Conservation (phyloP, 805 yeast species). For the Ogataea nitratoaversa region DNA sequence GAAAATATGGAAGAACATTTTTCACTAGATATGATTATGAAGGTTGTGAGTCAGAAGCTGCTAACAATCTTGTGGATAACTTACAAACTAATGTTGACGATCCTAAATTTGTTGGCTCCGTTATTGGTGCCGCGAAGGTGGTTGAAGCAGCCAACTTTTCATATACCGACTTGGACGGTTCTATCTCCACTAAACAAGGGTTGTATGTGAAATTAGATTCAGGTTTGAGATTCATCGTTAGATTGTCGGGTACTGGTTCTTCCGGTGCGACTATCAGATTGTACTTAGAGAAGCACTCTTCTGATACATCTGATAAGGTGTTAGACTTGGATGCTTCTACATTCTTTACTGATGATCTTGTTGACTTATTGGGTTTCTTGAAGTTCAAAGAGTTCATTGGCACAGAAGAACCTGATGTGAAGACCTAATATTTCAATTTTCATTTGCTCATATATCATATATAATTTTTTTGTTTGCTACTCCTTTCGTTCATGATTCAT, state of each 20-base stretch:
- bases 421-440: conserved; percentile 43
- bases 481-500: neutral
- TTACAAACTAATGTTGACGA: conserved; percentile 38
- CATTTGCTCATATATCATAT: neutral
- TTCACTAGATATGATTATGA: conserved; percentile 95
- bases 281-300: conserved; percentile 79
- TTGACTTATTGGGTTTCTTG: conserved; percentile 61
- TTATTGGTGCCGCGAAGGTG: conserved; percentile 51
- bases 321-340: conserved; percentile 53
- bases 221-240: conserved; percentile 81
- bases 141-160: conserved; percentile 82
- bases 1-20: conserved; percentile 91
- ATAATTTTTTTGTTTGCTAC: too few species aligned
- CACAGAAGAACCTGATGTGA: conserved; percentile 83
- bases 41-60: conserved; percentile 72
- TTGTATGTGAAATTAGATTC: conserved; percentile 73
- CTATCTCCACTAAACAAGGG: conserved; percentile 85
- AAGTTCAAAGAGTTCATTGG: conserved; percentile 71
- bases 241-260: conserved; percentile 96
- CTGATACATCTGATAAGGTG: conserved; percentile 47
- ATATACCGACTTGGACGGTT: conserved; percentile 92
- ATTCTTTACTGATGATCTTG: conserved; percentile 60
- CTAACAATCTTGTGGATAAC: conserved; percentile 57
- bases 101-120: conserved; percentile 45
- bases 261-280: conserved; percentile 96